Evolutionary conservation across 1,284 basidiomycete genomes (phyloP).

Genomic region (Pterula multifida): DNA sequence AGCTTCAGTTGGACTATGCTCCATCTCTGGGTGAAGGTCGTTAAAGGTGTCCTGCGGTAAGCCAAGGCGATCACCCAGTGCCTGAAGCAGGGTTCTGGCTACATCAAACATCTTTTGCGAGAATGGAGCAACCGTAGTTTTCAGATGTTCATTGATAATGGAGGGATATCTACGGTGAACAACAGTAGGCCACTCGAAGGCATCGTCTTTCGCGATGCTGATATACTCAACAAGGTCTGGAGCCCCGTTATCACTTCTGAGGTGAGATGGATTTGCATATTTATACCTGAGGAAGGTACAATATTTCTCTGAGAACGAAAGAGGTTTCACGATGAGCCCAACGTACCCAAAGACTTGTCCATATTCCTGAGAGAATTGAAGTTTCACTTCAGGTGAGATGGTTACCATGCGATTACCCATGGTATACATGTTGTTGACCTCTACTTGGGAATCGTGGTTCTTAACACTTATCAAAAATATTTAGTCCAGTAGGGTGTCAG

Average conservation of each 20-base stretch:
- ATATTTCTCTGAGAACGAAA: background rate
- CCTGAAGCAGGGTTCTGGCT: conserved; percentile 19
- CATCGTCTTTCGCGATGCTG: conserved; percentile 21
- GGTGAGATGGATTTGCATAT: conserved; percentile 19
- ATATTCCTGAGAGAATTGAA: conserved; percentile 25
- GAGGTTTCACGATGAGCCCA: background rate
- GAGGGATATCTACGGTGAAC: conserved; percentile 21
- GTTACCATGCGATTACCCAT: conserved; percentile 22
- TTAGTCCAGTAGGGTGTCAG: too few species aligned
- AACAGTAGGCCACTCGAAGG: conserved; percentile 17
- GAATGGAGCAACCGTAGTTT: conserved; percentile 19
- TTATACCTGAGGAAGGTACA: conserved; percentile 19
- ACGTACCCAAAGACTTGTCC: conserved; percentile 20
- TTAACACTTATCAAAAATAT: conserved; percentile 12
- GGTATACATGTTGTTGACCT: conserved; percentile 21
- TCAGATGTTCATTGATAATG: conserved; percentile 21
- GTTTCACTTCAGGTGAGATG: conserved; percentile 22
- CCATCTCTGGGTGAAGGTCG: conserved; percentile 16
- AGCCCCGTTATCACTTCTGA: conserved; percentile 21
- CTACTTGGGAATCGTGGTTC: conserved; percentile 22
- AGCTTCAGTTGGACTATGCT: conserved; percentile 26
- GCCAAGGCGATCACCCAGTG: conserved; percentile 20
- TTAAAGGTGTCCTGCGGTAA: conserved; percentile 20
- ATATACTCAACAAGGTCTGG: conserved; percentile 22
- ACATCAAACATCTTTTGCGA: conserved; percentile 21